Conservation (phyloP, 345 rosid species). For the Populus simonii region DNA sequence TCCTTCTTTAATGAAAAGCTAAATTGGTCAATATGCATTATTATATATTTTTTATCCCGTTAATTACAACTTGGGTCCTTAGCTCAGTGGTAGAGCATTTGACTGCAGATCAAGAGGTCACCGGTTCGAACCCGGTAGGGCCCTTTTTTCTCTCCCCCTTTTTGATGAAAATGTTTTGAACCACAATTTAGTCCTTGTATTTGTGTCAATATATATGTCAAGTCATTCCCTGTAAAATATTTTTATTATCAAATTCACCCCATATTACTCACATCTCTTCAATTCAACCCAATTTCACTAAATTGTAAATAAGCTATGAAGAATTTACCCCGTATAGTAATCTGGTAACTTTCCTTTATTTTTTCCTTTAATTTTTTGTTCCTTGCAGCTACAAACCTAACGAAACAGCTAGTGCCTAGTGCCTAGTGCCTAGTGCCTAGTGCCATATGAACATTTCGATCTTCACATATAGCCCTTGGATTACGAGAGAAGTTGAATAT, state of each 20-base stretch:
- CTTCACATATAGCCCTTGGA: no score
- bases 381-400: no score
- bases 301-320: no score
- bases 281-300: no score
- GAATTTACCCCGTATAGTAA: no score
- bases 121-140: conserved; percentile 33
- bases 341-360: no score
- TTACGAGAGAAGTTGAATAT: background rate
- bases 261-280: no score
- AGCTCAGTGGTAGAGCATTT: conserved; percentile 29
- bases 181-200: background rate
- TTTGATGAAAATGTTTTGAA: background rate
- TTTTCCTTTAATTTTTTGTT: no score
- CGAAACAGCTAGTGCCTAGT: no score
- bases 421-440: no score
- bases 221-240: background rate
- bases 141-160: background rate
- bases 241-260: background rate
- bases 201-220: background rate
- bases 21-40: background rate
- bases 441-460: no score
- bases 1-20: background rate
- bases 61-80: background rate
- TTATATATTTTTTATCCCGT: no score
- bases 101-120: conserved; percentile 36